Percentiles rank a stretch among this genome's conserved stretches.
Conservation (phyloP, 148 eudicot genomes). For the Chenopodium suecicum region DNA sequence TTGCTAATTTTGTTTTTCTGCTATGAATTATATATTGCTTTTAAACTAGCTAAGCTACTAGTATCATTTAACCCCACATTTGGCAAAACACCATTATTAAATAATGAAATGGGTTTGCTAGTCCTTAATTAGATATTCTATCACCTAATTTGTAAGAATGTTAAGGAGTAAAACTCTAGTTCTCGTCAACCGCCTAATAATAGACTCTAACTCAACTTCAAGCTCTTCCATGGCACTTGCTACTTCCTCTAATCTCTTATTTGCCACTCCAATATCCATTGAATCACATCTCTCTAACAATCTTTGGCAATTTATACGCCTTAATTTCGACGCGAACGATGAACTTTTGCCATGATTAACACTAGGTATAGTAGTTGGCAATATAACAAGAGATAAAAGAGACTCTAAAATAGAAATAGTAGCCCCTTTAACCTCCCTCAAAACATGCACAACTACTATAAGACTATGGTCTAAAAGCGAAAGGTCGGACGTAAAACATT, state of each 20-base stretch:
- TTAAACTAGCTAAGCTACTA: no score
- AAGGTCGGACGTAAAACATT: constrained; percentile 19
- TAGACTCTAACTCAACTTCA: constrained; percentile 58
- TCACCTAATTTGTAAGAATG: constrained; percentile 34
- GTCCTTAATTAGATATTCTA: neutral
- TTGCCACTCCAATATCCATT: constrained; percentile 29
- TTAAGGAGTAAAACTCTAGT: constrained; percentile 77
- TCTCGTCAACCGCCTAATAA: constrained; percentile 57
- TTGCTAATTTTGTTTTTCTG: no score
- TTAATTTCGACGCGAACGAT: constrained; percentile 34
- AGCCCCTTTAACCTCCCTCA: constrained; percentile 57
- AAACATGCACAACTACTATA: constrained; percentile 52
- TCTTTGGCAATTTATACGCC: constrained; percentile 36
- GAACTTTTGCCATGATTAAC: constrained; percentile 23
- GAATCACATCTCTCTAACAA: constrained; percentile 48
- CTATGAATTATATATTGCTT: no score
- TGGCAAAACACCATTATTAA: neutral
- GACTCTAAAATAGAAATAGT: constrained; percentile 54
- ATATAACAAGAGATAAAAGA: constrained; percentile 44
- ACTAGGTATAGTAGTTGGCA: constrained; percentile 38
- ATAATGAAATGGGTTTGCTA: neutral
- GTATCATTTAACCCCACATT: neutral
- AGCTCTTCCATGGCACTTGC: constrained; percentile 47
- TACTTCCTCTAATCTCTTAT: constrained; percentile 46
- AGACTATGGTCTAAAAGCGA: constrained; percentile 44